These are phyloP conservation scores for Globisporangium yorkense DNA, from an alignment of 352 stramenopile species.

Conservation along the genomic window DNA sequence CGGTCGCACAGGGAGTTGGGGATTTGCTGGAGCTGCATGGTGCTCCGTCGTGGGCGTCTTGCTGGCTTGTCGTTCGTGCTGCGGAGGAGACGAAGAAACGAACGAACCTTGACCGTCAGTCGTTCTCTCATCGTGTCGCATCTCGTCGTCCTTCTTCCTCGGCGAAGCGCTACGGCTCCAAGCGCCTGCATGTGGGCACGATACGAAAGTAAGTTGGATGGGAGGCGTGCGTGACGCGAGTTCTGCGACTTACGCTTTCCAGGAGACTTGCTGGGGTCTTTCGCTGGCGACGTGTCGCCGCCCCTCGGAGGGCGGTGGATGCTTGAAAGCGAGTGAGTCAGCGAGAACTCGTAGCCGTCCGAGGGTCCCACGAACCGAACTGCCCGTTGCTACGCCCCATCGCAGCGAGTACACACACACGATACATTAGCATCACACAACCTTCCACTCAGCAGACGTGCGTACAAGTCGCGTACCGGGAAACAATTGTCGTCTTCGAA, in stretches of 20 bases:
- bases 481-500: constrained; percentile 33
- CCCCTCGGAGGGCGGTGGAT: constrained; percentile 10
- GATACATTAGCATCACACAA: not conserved
- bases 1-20: constrained; percentile 24
- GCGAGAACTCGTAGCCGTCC: constrained; percentile 24
- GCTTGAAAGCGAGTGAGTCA: constrained; percentile 29
- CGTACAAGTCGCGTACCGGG: constrained; percentile 21
- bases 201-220: not conserved
- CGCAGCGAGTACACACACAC: not conserved
- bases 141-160: constrained; percentile 4
- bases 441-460: not conserved
- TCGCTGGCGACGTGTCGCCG: not conserved
- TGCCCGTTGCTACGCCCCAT: constrained; percentile 24
- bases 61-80: not conserved
- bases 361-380: constrained; percentile 33
- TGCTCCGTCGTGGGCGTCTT: not conserved
- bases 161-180: constrained; percentile 7
- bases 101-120: not conserved
- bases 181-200: not conserved
- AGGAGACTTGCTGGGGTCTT: constrained; percentile 3
- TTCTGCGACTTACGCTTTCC: not conserved
- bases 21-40: not conserved
- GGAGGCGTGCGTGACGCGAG: not conserved
- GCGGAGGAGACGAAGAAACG: not conserved
- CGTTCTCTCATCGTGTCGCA: not conserved